Base-by-base conservation (phyloP, 1,139 yeast genomes). In the Taphrina flavorubra region DNA sequence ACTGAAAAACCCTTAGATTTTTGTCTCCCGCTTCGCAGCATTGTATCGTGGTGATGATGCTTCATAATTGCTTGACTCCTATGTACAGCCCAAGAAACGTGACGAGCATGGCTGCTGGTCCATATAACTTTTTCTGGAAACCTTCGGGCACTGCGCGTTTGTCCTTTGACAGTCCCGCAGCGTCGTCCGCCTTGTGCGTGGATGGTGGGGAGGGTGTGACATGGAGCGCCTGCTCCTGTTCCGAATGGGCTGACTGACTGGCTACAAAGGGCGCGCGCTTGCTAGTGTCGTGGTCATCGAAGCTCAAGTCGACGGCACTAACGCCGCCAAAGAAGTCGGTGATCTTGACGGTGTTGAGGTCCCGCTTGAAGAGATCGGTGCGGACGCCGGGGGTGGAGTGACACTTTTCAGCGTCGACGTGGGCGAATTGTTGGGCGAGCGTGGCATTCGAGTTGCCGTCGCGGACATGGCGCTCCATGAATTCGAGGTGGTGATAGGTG, bases 251-350 rank as follows among this genome's bases (percentile, higher is more conserved):
- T 13, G 20, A 3, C 1, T 2, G 42, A 31, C 20, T 25, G 16
- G 58, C n/a, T 42, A 11, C 36, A 34, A 56, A 56, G 11, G 49
- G 31, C 49, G 13, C 25, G 20, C 51, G 5, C 25, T 20, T 6
- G 31, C 31, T 4, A 4, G 31, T 25, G 31, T 25, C 31, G 31
- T 25, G 31, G 31, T 25, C 31, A 44, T 46, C 55, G 5, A 34
- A 40, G 73, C 88, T 95, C 46, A 90, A 84, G 6, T 89, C 84
- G 1, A 90, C 90, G 70, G 88, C 86, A 77, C 92, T 98, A 34
- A 92, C 90, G 75, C 92, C 92, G 1, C 98, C 99, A 74, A 95
- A 92, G 78, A 94, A 94, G 76, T 95, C 99, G 0, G 99, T 92
- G 71, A 94, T 84, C 69, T 86, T 81, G 2, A 92, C 96, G 51